phyloP scores from a whole-genome alignment of 208 protist genomes.

The Phytomonas sp. region DNA sequence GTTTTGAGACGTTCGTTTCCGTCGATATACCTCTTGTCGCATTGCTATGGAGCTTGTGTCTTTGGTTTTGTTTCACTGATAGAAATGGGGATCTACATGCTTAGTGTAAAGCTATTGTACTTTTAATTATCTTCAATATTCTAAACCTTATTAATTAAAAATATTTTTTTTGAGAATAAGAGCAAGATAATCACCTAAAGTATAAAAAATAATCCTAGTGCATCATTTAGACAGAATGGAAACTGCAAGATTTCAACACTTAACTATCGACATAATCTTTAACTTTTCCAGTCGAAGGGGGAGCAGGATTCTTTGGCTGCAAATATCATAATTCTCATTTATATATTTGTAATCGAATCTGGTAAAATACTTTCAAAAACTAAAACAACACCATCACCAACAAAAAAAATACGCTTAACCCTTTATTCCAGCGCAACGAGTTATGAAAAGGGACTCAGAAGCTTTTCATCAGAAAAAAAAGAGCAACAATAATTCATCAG shows the following conservation, averaged over 20 bases:
- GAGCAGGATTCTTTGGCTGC: slow-evolving; percentile 3
- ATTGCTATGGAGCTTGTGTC: neutral
- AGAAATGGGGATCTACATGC: neutral
- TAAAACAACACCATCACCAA: slow-evolving; percentile 8
- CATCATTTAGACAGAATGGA: neutral
- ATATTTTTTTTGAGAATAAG: neutral
- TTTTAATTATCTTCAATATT: neutral
- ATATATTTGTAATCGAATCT: slow-evolving; percentile 5
- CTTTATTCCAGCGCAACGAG: neutral
- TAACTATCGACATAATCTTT: slow-evolving; percentile 1
- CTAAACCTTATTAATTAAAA: neutral
- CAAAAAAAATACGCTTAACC: neutral
- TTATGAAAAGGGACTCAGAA: slow-evolving; percentile 1
- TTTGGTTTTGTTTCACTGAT: neutral
- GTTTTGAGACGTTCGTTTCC: neutral
- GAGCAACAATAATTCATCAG: slow-evolving; percentile 1
- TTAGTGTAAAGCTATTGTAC: neutral
- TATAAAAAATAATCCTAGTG: neutral
- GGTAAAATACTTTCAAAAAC: neutral
- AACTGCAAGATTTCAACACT: neutral
- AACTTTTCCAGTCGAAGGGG: neutral
- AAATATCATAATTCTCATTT: neutral
- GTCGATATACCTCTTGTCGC: neutral
- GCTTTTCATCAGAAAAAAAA: slow-evolving; percentile 7
- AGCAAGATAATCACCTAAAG: slow-evolving; percentile 2